Conservation (phyloP, 2,329 filamentous ascomycete genomes). For the Chaetomiaceae sp. region DNA sequence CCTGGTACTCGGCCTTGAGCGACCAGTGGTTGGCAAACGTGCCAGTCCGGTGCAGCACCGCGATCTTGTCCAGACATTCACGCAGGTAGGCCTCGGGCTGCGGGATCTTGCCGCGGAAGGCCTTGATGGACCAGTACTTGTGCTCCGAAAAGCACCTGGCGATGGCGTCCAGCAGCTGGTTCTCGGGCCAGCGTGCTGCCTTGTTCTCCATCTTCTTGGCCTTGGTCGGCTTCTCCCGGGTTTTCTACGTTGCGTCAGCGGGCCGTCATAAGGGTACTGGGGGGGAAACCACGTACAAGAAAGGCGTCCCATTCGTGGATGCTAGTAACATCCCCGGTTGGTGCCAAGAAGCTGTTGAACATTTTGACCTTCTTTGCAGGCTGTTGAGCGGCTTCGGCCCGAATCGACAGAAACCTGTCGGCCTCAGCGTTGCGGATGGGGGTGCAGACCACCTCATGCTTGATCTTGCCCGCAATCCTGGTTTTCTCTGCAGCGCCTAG, state of each 20-base stretch:
- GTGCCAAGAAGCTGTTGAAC: slow-evolving; percentile 30
- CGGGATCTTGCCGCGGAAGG: slow-evolving; percentile 67
- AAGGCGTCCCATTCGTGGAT: slow-evolving; percentile 45
- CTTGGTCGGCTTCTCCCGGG: slow-evolving; percentile 43
- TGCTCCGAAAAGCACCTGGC: slow-evolving; percentile 79
- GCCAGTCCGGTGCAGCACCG: slow-evolving; percentile 75
- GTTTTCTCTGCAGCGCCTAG: slow-evolving; percentile 62
- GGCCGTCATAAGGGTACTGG: not conserved
- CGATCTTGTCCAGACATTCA: slow-evolving; percentile 76
- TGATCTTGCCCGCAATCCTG: slow-evolving; percentile 64
- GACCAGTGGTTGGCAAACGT: slow-evolving; percentile 83
- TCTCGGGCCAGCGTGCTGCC: slow-evolving; percentile 81
- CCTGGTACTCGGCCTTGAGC: slow-evolving; percentile 62
- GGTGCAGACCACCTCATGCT: slow-evolving; percentile 70
- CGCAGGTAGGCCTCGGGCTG: slow-evolving; percentile 95
- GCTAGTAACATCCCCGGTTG: slow-evolving; percentile 15
- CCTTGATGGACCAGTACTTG: slow-evolving; percentile 91
- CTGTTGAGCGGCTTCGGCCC: slow-evolving; percentile 56
- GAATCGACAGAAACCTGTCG: slow-evolving; percentile 53
- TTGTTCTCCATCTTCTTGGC: slow-evolving; percentile 70
- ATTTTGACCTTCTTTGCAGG: slow-evolving; percentile 53
- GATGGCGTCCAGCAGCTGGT: slow-evolving; percentile 80
- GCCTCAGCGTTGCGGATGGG: slow-evolving; percentile 69
- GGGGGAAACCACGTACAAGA: slow-evolving; percentile 46
- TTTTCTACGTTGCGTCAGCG: slow-evolving; percentile 44